Conservation (phyloP, 306 rosid genomes). For the Cercis canadensis region DNA sequence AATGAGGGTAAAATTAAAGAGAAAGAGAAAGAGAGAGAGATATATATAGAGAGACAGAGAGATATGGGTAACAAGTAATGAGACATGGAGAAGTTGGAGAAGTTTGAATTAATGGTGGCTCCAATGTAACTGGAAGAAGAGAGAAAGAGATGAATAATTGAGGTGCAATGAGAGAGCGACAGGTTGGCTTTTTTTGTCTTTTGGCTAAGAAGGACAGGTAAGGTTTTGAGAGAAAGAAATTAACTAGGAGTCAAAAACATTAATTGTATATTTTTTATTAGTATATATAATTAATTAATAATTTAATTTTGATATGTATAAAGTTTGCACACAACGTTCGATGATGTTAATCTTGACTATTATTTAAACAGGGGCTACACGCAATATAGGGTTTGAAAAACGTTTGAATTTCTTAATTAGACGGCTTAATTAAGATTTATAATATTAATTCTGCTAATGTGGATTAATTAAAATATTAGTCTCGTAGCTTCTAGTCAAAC, state of each 20-base stretch:
- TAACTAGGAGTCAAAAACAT: not conserved
- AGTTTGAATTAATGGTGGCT: too few species aligned
- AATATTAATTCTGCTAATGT: not conserved
- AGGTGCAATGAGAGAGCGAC: not conserved
- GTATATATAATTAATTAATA: too few species aligned
- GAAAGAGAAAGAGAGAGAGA: not conserved
- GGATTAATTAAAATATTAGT: not conserved
- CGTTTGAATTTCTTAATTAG: not conserved
- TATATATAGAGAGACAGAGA: too few species aligned
- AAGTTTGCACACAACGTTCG: conserved; percentile 14
- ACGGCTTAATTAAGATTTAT: conserved; percentile 1
- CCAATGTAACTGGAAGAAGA: conserved; percentile 19
- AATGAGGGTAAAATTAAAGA: conserved; percentile 13
- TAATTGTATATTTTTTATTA: too few species aligned
- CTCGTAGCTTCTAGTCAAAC: not conserved
- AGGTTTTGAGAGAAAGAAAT: not conserved
- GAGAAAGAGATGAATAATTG: not conserved
- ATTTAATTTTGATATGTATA: too few species aligned
- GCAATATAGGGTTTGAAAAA: not conserved
- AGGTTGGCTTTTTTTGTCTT: too few species aligned
- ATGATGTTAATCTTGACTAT: conserved; percentile 1
- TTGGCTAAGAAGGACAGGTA: not conserved
- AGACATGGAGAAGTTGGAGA: conserved; percentile 1
- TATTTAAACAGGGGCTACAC: conserved; percentile 22
- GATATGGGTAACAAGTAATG: conserved; percentile 11